phyloP scores from a whole-genome alignment of 2,329 filamentous ascomycete genomes.

The Sordariomycetes sp. region DNA sequence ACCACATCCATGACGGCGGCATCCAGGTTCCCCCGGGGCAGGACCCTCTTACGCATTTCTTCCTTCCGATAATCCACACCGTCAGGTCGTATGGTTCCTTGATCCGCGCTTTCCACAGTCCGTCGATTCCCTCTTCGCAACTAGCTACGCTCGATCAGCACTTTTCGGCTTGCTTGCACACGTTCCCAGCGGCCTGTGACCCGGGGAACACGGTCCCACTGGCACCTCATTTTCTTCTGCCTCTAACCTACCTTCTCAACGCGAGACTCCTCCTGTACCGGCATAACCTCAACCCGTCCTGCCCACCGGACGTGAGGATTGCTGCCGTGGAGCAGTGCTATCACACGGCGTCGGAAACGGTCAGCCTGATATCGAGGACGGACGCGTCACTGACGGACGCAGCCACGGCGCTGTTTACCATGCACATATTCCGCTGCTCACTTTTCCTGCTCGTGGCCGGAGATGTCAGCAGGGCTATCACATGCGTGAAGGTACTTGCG shows the following conservation, averaged over 20 bases:
- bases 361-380: constrained; percentile 59
- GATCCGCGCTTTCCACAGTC: constrained; percentile 57
- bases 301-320: constrained; percentile 52
- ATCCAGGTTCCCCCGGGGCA: constrained; percentile 39
- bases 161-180: constrained; percentile 62
- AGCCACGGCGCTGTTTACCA: constrained; percentile 65
- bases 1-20: constrained; percentile 54
- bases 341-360: constrained; percentile 65
- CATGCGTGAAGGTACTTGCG: constrained; percentile 61
- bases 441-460: constrained; percentile 69
- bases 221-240: constrained; percentile 63
- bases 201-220: constrained; percentile 55
- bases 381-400: constrained; percentile 51
- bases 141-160: constrained; percentile 74
- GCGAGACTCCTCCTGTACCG: constrained; percentile 78
- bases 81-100: constrained; percentile 68
- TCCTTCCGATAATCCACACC: constrained; percentile 73
- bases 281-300: constrained; percentile 72
- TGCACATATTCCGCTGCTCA: constrained; percentile 79
- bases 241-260: constrained; percentile 70
- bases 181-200: constrained; percentile 67
- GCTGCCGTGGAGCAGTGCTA: constrained; percentile 71
- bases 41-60: constrained; percentile 53
- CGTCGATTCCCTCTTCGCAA: constrained; percentile 53
- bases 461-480: constrained; percentile 60